Evolutionary conservation across 2,329 filamentous ascomycete genomes (phyloP).

Genomic region (Botrytis pseudocinerea): DNA sequence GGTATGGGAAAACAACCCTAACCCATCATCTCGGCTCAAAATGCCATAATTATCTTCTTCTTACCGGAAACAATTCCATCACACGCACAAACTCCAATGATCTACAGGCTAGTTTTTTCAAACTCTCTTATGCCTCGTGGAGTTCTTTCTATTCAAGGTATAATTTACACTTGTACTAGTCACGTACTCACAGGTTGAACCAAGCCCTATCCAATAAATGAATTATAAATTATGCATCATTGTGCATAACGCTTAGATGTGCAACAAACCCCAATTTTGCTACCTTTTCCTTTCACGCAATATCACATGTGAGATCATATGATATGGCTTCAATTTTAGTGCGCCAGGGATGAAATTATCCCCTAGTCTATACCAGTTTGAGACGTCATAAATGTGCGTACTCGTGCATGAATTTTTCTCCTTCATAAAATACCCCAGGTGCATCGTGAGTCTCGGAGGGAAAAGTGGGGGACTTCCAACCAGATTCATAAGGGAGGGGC

Average conservation of each 20-base stretch:
- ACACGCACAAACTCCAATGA: background rate
- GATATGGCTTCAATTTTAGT: background rate
- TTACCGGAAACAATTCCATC: background rate
- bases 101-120: background rate
- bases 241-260: background rate
- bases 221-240: background rate
- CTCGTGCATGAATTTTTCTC: background rate
- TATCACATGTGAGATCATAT: background rate
- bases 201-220: background rate
- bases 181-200: too few relatives aligned
- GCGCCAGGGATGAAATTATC: background rate
- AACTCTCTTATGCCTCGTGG: background rate
- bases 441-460: background rate
- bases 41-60: background rate
- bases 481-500: rapidly evolving
- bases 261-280: background rate
- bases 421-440: background rate
- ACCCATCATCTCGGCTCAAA: background rate
- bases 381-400: background rate
- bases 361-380: background rate
- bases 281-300: background rate
- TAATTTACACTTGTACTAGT: background rate
- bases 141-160: background rate
- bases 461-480: background rate
- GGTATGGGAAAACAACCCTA: background rate